Conservation (phyloP, 768 basidiomycete species). For the Lyophyllum shimeji region DNA sequence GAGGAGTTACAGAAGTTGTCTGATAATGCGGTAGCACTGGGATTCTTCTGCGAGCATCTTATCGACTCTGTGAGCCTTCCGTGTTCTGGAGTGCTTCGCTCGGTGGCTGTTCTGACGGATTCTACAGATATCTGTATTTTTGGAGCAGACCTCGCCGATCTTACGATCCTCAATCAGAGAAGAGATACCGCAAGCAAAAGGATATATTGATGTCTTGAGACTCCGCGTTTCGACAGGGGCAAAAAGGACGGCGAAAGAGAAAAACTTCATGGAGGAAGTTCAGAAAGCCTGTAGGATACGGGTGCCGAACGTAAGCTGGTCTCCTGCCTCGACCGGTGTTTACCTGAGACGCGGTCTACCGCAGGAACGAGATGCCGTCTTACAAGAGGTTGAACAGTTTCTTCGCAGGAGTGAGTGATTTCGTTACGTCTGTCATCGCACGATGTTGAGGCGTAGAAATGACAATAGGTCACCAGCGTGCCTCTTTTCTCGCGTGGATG, state of each 20-base stretch:
- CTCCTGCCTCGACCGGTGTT: neutral
- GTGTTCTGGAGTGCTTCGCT: neutral
- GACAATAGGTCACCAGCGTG: conserved; percentile 3
- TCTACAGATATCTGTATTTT: conserved; percentile 24
- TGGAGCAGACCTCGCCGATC: conserved; percentile 19
- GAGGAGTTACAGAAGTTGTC: conserved; percentile 19
- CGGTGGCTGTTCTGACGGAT: neutral
- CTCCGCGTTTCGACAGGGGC: conserved; percentile 6
- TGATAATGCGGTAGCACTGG: conserved; percentile 22
- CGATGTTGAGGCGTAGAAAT: neutral
- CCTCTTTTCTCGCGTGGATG: conserved; percentile 3
- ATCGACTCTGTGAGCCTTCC: conserved; percentile 23
- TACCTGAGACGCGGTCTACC: neutral
- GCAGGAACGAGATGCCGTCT: conserved; percentile 1
- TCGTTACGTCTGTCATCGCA: neutral
- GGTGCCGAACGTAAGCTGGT: neutral
- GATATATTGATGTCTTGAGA: conserved; percentile 24
- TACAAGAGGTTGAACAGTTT: conserved; percentile 3
- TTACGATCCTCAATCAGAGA: conserved; percentile 19
- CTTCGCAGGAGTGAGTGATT: conserved; percentile 6
- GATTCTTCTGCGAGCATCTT: conserved; percentile 26
- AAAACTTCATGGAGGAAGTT: conserved; percentile 9
- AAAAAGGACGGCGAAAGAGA: neutral
- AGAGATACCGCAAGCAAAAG: conserved; percentile 19
- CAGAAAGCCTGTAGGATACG: conserved; percentile 3